These are phyloP conservation scores for Salix brachista DNA, from an alignment of 345 rosid genomes.

Conservation along the genomic window DNA sequence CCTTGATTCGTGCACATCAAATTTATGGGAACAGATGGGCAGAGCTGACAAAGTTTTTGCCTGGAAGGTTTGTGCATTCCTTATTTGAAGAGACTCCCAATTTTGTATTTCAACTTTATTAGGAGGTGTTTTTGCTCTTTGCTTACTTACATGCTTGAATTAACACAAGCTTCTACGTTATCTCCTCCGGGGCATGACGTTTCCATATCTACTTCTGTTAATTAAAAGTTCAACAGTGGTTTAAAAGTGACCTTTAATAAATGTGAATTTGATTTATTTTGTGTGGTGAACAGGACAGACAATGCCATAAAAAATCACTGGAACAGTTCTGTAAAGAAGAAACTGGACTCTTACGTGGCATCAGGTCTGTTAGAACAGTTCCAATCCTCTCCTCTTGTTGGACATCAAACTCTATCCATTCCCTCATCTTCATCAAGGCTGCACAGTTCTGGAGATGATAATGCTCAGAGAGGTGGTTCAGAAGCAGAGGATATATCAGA, in stretches of 20 bases:
- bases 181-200: background rate
- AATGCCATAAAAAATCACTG: conserved; percentile 98
- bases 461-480: conserved; percentile 40
- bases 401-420: conserved; percentile 48
- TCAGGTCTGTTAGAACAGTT: conserved; percentile 85
- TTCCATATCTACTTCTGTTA: background rate
- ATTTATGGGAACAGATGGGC: conserved; percentile 98
- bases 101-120: conserved; percentile 1
- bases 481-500: conserved; percentile 82
- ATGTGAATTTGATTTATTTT: conserved; percentile 14
- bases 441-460: conserved; percentile 68
- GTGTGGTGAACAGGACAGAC: conserved; percentile 77
- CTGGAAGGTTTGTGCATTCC: conserved; percentile 72
- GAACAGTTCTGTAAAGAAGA: conserved; percentile 99
- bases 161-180: background rate
- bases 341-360: conserved; percentile 82
- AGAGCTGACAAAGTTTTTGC: conserved; percentile 90
- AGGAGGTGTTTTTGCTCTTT: background rate
- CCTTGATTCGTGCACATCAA: conserved; percentile 95
- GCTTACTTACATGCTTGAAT: background rate
- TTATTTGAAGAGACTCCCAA: conserved; percentile 6
- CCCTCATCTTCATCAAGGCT: conserved; percentile 60
- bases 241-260: background rate
- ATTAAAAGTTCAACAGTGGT: background rate
- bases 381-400: conserved; percentile 55